These are phyloP conservation scores for Metschnikowia arizonensis DNA, from an alignment of 805 yeast genomes.

Conservation along the genomic window DNA sequence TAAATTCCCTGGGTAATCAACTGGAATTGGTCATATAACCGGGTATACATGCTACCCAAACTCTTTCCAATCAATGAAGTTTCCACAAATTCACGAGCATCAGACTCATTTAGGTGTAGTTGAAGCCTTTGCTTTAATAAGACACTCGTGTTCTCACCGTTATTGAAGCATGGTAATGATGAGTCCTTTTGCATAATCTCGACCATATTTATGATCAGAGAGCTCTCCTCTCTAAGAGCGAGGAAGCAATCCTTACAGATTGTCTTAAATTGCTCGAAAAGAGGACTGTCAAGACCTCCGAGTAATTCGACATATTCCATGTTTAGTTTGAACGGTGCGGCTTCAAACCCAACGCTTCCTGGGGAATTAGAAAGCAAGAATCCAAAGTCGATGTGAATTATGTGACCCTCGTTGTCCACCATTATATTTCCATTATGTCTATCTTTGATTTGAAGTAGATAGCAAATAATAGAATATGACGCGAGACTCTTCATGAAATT, in stretches of 20 bases:
- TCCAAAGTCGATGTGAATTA: constrained; percentile 94
- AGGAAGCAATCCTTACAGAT: constrained; percentile 71
- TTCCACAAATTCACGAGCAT: constrained; percentile 76
- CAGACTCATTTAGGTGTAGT: constrained; percentile 65
- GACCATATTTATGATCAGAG: constrained; percentile 68
- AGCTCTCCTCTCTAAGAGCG: constrained; percentile 46
- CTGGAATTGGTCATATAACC: constrained; percentile 93
- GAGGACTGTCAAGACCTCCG: constrained; percentile 69
- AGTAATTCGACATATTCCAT: constrained; percentile 82
- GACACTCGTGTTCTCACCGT: constrained; percentile 78
- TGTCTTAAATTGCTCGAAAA: constrained; percentile 56
- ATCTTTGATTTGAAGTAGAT: constrained; percentile 87
- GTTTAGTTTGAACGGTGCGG: constrained; percentile 94
- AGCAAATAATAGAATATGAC: constrained; percentile 86
- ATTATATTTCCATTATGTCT: constrained; percentile 96
- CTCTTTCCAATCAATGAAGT: constrained; percentile 72
- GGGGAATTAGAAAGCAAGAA: constrained; percentile 55
- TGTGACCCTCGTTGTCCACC: constrained; percentile 94
- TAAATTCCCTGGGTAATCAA: constrained; percentile 93
- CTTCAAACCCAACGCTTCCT: constrained; percentile 95
- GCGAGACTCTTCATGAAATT: constrained; percentile 86
- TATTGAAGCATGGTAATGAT: constrained; percentile 83
- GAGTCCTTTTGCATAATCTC: constrained; percentile 94
- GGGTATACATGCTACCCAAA: constrained; percentile 80
- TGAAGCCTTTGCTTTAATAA: constrained; percentile 80